Evolutionary conservation across 306 rosid genomes (phyloP).

Genomic region (Medicago arabica): DNA sequence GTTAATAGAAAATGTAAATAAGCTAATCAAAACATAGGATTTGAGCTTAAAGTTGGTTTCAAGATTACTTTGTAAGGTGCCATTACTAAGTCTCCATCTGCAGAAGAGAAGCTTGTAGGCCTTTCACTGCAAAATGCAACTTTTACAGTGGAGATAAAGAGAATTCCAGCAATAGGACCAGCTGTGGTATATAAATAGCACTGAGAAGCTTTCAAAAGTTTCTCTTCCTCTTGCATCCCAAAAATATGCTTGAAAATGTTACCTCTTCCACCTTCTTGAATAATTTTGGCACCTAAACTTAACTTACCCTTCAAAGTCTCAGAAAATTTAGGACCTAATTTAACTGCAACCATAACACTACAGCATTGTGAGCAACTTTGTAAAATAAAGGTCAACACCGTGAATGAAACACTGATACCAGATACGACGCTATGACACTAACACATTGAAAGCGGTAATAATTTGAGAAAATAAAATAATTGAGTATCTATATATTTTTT

Average conservation of each 20-base stretch:
- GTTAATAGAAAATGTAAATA: background rate
- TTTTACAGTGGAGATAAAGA: conserved; percentile 69
- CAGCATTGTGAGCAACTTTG: background rate
- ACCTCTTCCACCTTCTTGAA: conserved; percentile 78
- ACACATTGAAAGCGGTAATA: too few species aligned
- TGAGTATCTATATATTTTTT: too few species aligned
- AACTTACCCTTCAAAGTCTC: conserved; percentile 77
- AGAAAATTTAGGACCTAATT: conserved; percentile 67
- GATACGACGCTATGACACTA: too few species aligned
- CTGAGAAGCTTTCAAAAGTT: conserved; percentile 83
- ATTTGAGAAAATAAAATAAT: too few species aligned
- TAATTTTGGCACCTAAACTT: conserved; percentile 70
- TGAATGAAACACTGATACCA: too few species aligned
- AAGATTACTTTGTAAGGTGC: conserved; percentile 69
- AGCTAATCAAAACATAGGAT: background rate
- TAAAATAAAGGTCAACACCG: background rate
- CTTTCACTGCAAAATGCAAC: conserved; percentile 82
- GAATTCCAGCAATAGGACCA: conserved; percentile 89
- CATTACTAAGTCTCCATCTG: conserved; percentile 46
- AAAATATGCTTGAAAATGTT: conserved; percentile 72
- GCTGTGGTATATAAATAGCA: conserved; percentile 77
- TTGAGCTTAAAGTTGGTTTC: conserved; percentile 6
- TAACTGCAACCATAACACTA: conserved; percentile 54
- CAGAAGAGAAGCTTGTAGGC: conserved; percentile 55
- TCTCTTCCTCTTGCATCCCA: conserved; percentile 68